Evolutionary conservation across 257 asterid genomes (phyloP), one percentile per base, ranked within the genome.

Genomic region (Forsythia viridissima): DNA sequence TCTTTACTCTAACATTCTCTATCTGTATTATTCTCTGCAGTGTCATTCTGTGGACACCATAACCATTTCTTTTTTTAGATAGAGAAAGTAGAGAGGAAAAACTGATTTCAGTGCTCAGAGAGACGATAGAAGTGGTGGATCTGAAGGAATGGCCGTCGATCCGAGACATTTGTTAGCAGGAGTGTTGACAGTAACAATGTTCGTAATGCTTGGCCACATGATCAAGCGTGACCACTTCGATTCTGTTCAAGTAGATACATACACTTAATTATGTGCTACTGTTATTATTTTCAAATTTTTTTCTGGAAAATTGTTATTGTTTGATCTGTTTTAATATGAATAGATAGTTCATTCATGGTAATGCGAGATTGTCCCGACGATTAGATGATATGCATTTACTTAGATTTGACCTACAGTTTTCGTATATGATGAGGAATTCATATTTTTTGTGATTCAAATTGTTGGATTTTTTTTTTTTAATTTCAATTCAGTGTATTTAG

Each of bases 181-280:
- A 8, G 73, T 87, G 12, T 76, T 89, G 65, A 89, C 93, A 2
- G 21, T 83, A 16, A 86, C 91, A 8, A 89, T 89, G 93, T 87
- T 89, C 69, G 84, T 85, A 43, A 88, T 90, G 94, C 88, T 90
- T 3, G 94, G 88, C 0, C 81, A 88, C 16, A 90, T 90, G 94
- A 77, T 90, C 84, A 86, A 85, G 84, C 86, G 85, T 37, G 94
- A 90, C 73, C 91, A 88, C 81, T 77, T 86, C 76, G 90, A 85
- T 80, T 77, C 87, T 3, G 55, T 77, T 21, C 83, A 81, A 20
- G 91, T 88, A 84, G 6, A 13, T 4, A 48, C n/a, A 4, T 44
- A 44, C 4, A 39, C 11, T 4, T 36, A 5, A 44, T 44, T 44
- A 44, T 44, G 16, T 44, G 52, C 52, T 12, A 44, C 52, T 44